Evolutionary conservation across 1,284 basidiomycete species (phyloP).

Genomic region (Naganishia albida): DNA sequence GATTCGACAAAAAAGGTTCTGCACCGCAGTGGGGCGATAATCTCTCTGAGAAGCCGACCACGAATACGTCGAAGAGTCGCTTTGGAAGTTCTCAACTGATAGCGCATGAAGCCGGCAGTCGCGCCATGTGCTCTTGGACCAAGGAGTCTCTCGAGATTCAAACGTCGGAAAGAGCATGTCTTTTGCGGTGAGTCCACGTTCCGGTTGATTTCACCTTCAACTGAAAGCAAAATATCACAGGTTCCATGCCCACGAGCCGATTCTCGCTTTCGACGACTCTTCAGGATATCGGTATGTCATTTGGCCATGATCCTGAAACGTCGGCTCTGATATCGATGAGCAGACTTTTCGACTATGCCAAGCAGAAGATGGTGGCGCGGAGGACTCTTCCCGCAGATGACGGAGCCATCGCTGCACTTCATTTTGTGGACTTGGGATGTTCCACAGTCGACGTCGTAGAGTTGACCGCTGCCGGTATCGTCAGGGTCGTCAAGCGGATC

Average conservation of each 20-base stretch:
- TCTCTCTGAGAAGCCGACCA: background rate
- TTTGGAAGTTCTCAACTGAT: background rate
- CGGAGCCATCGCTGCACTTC: slow-evolving; percentile 5
- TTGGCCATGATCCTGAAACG: background rate
- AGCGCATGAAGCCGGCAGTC: slow-evolving; percentile 14
- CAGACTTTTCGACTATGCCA: slow-evolving; percentile 20
- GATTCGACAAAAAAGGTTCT: background rate
- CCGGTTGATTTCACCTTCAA: too few species aligned
- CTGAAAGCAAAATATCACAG: background rate
- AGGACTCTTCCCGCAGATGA: background rate
- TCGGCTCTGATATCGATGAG: background rate
- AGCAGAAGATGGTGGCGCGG: slow-evolving; percentile 2
- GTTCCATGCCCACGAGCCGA: slow-evolving; percentile 26
- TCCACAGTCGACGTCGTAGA: slow-evolving; percentile 12
- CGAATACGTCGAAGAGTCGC: background rate
- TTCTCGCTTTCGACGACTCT: slow-evolving; percentile 11
- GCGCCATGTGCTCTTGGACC: slow-evolving; percentile 22
- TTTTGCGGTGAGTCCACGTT: slow-evolving; percentile 9
- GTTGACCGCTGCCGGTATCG: slow-evolving; percentile 16
- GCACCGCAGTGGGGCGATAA: slow-evolving; percentile 23
- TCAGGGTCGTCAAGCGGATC: slow-evolving; percentile 9
- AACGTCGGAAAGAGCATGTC: background rate
- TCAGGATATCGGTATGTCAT: slow-evolving; percentile 9
- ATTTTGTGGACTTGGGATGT: slow-evolving; percentile 11
- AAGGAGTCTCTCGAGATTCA: slow-evolving; percentile 6